Base-by-base conservation (phyloP, 1,284 basidiomycete species). In the Trichosporon ovoides region DNA sequence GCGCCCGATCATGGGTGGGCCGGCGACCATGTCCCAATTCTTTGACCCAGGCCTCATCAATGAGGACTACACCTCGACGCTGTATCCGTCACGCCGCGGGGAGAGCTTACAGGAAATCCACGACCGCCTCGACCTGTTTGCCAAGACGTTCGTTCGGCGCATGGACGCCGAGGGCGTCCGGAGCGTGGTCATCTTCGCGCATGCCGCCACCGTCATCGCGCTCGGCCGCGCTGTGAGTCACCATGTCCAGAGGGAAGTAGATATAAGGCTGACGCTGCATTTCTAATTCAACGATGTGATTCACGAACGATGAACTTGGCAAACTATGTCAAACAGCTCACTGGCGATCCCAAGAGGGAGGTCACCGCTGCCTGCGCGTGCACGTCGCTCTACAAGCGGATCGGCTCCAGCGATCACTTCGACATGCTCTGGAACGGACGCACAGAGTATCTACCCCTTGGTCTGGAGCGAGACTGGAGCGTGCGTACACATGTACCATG, bases 181-280 rank as follows among this genome's bases (percentile, higher is more conserved):
- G 48, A 66, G 67, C 1, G 75, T 80, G 22, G 72, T 79, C 12
- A 67, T 82, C 28, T 79, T 80, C 59, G 74, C 73, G 13, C 81
- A 82, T 66, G 81, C 81, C 1, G 81, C 81, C 7, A 79, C 70
- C 28, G 71, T 78, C 1, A 78, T 78, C 56, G 75, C 75, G 3
- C 60, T 78, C 0, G 77, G 77, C 1, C 58, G 76, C 52, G 71
- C 73, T 36, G 75, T 78, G 37, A 75, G 74, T 7, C 71, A 13
- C 35, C 13, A 3, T n/a, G 35, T 12, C 35, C 13, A 12, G 13
- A 13, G 6, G 35, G 35, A 13, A 37, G 1, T 59, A 73, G 52
- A 62, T 46, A 6, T 46, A 6, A 18, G 16, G 37, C 37, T 46
- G 43, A 46, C 20, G 12, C 19, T 28, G 9, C 7, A n/a, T 19